These are phyloP conservation scores for Heterobasidion annosum DNA, from an alignment of 1,284 basidiomycete species.

Conservation along the genomic window DNA sequence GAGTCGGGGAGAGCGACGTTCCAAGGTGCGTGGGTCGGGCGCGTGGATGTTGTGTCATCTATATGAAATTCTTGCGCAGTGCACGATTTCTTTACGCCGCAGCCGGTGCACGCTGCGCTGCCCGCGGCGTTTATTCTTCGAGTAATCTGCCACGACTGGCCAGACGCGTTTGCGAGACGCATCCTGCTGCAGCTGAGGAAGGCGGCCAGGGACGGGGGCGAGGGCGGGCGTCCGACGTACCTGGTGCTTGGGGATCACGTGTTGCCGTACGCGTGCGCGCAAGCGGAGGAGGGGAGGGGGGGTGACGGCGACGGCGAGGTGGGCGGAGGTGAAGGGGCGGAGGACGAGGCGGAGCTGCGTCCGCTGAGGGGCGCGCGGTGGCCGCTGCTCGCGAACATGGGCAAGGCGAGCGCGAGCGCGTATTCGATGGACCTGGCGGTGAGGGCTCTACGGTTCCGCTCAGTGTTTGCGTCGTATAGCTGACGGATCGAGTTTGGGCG, in stretches of 20 bases:
- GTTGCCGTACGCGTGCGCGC: conserved; percentile 50
- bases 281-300: background rate
- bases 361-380: conserved; percentile 33
- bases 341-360: conserved; percentile 24
- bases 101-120: conserved; percentile 25
- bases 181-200: conserved; percentile 27
- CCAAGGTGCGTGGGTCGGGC: conserved; percentile 29
- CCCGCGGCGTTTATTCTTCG: conserved; percentile 60
- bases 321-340: background rate
- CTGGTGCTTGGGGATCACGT: conserved; percentile 63
- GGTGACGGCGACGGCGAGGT: background rate
- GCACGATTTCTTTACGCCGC: conserved; percentile 66
- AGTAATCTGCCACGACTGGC: conserved; percentile 70
- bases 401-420: conserved; percentile 59
- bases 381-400: conserved; percentile 59
- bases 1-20: conserved; percentile 47
- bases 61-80: conserved; percentile 23
- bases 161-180: conserved; percentile 39
- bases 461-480: background rate
- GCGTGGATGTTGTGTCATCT: background rate
- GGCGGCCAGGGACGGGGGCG: conserved; percentile 13
- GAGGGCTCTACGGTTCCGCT: conserved; percentile 10
- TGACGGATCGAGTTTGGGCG: background rate
- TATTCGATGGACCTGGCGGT: conserved; percentile 71
- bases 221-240: conserved; percentile 30